These are phyloP conservation scores for Sordariomycetes sp. DNA, from an alignment of 2,329 filamentous ascomycete genomes.

Conservation along the genomic window DNA sequence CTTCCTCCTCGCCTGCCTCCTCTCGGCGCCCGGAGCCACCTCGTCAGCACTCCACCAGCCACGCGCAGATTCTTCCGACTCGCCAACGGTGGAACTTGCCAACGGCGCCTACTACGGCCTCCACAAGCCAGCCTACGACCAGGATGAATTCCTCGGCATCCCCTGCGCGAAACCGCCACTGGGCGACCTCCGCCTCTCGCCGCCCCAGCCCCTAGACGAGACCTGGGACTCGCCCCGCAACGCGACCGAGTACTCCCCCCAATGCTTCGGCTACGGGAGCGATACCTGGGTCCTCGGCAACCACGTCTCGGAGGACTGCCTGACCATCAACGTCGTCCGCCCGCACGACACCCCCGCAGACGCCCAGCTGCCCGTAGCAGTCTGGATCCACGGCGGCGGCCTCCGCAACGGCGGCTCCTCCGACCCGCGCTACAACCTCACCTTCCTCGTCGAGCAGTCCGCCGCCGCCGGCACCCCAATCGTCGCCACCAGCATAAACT, in stretches of 20 bases:
- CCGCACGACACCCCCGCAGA: conserved; percentile 10
- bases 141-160: conserved; percentile 43
- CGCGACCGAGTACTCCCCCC: conserved; percentile 33
- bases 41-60: not conserved
- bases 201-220: conserved; percentile 36
- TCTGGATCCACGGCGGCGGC: conserved; percentile 25
- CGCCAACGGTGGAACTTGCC: conserved; percentile 2
- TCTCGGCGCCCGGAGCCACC: not conserved
- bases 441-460: conserved; percentile 39
- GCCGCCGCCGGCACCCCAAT: conserved; percentile 29
- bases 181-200: conserved; percentile 39
- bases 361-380: conserved; percentile 11
- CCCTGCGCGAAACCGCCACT: conserved; percentile 44
- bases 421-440: conserved; percentile 47
- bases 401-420: conserved; percentile 24
- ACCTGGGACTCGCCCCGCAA: conserved; percentile 26
- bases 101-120: conserved; percentile 38
- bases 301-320: conserved; percentile 14
- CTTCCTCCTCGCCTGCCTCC: not conserved
- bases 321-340: conserved; percentile 18
- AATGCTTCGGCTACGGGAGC: conserved; percentile 39
- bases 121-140: conserved; percentile 19
- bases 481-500: conserved; percentile 34
- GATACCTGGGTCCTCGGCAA: conserved; percentile 12
- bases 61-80: not conserved